These are phyloP conservation scores for Favolaschia claudopus DNA, from an alignment of 768 basidiomycete species.

Conservation along the genomic window DNA sequence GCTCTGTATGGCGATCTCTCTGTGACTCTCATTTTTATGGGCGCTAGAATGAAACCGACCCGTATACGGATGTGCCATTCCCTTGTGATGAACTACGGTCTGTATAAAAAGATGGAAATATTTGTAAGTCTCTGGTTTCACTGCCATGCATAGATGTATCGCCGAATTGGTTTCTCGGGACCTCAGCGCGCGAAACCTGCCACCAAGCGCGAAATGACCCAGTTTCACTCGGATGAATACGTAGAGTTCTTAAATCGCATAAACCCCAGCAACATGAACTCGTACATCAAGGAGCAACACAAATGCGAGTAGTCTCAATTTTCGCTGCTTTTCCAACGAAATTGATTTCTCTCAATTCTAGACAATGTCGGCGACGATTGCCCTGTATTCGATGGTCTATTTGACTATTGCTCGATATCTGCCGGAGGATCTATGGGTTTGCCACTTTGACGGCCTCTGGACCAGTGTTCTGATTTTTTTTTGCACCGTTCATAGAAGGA, in stretches of 20 bases:
- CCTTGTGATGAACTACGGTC: slow-evolving; percentile 98
- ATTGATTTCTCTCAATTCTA: slow-evolving; percentile 37
- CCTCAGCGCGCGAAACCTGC: slow-evolving; percentile 96
- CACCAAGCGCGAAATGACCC: slow-evolving; percentile 99
- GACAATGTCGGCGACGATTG: slow-evolving; percentile 99
- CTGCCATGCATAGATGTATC: not conserved
- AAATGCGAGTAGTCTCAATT: slow-evolving; percentile 70
- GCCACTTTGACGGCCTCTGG: no score
- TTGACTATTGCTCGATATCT: slow-evolving; percentile 99
- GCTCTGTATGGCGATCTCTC: slow-evolving; percentile 5
- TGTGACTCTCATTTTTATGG: slow-evolving; percentile 22
- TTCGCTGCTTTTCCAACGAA: slow-evolving; percentile 4
- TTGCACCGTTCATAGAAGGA: slow-evolving; percentile 71
- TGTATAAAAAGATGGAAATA: slow-evolving; percentile 99
- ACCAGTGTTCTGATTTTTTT: not conserved
- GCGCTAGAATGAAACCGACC: slow-evolving; percentile 96
- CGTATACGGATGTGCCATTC: slow-evolving; percentile 99
- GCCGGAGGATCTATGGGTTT: slow-evolving; percentile 99
- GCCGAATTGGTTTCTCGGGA: slow-evolving; percentile 3
- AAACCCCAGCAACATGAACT: slow-evolving; percentile 94
- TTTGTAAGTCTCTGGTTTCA: slow-evolving; percentile 69
- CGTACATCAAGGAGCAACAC: slow-evolving; percentile 92
- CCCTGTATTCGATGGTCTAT: slow-evolving; percentile 97
- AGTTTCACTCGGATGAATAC: slow-evolving; percentile 99
- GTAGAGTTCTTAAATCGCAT: slow-evolving; percentile 96